A percentile compares a stretch with the other conserved stretches of the same genome.
Conservation (phyloP, 495 filamentous ascomycete genomes). For the Xanthoparmelia taractica region DNA sequence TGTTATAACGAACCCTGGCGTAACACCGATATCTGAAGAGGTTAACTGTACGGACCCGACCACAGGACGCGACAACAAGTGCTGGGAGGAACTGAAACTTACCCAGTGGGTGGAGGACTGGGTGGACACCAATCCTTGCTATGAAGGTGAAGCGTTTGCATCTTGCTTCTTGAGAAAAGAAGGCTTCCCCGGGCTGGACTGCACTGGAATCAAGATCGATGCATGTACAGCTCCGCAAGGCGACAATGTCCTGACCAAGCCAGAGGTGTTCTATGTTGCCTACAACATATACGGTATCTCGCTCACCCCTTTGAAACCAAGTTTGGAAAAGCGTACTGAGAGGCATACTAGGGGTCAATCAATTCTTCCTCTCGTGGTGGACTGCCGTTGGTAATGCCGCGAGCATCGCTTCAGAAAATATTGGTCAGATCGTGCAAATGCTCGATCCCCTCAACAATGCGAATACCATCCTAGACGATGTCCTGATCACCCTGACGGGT, state of each 20-base stretch:
- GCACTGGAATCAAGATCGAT: conserved; percentile 21
- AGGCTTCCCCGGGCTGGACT: conserved; percentile 20
- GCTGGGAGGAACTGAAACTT: conserved; percentile 20
- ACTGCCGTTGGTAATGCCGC: conserved; percentile 19
- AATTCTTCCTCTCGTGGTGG: conserved; percentile 25
- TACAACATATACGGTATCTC: conserved; percentile 23
- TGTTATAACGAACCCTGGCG: conserved; percentile 5
- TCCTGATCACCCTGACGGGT: conserved; percentile 21
- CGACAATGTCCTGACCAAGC: conserved; percentile 8
- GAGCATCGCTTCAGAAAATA: conserved; percentile 15
- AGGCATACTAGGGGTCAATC: conserved; percentile 13
- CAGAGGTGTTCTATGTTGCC: conserved; percentile 21
- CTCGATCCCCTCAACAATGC: conserved; percentile 12
- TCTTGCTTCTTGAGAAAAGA: conserved; percentile 21
- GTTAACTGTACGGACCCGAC: conserved; percentile 14
- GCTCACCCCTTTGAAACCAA: not conserved
- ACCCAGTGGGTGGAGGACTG: conserved; percentile 16
- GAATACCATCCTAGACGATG: conserved; percentile 16
- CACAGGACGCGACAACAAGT: conserved; percentile 21
- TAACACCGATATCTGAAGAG: not conserved
- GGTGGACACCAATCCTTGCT: conserved; percentile 13
- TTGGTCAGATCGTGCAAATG: conserved; percentile 19
- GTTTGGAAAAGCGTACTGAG: not conserved
- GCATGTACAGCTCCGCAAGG: conserved; percentile 19
- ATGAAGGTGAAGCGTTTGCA: conserved; percentile 15